Evolutionary conservation across 2,329 filamentous ascomycete genomes (phyloP).

Genomic region (Paramyrothecium sp.): DNA sequence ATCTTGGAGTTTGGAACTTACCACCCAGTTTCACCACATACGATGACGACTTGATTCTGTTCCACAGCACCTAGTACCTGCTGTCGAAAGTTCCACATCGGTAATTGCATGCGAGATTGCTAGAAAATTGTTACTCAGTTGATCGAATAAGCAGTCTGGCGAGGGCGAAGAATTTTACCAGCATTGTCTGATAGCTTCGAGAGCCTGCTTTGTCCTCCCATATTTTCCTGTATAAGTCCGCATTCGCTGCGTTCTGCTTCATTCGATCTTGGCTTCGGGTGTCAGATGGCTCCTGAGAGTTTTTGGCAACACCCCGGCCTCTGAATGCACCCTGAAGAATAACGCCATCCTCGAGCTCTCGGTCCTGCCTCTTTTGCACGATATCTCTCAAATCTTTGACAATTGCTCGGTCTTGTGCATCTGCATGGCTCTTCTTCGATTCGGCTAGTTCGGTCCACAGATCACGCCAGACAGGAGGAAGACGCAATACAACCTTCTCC

Average conservation of each 20-base stretch:
- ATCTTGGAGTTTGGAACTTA: slow-evolving; percentile 24
- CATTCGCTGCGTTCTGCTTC: slow-evolving; percentile 34
- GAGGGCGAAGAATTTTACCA: slow-evolving; percentile 41
- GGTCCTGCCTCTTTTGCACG: slow-evolving; percentile 66
- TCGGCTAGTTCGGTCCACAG: slow-evolving; percentile 79
- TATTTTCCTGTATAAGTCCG: slow-evolving; percentile 54
- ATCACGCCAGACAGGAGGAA: slow-evolving; percentile 81
- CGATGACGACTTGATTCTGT: slow-evolving; percentile 80
- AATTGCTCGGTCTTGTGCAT: slow-evolving; percentile 66
- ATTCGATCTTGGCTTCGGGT: slow-evolving; percentile 44
- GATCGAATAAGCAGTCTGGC: neutral
- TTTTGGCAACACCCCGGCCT: slow-evolving; percentile 50
- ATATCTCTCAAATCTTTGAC: slow-evolving; percentile 69
- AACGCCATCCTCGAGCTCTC: slow-evolving; percentile 71
- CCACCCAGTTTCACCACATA: slow-evolving; percentile 96
- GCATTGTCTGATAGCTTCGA: slow-evolving; percentile 74
- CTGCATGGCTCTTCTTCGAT: slow-evolving; percentile 66
- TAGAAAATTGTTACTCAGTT: slow-evolving; percentile 15
- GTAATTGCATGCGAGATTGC: slow-evolving; percentile 72
- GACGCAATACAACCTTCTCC: slow-evolving; percentile 76
- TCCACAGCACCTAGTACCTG: slow-evolving; percentile 77
- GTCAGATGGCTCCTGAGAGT: slow-evolving; percentile 46
- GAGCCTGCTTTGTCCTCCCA: slow-evolving; percentile 59
- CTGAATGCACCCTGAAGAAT: slow-evolving; percentile 76
- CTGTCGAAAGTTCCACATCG: slow-evolving; percentile 83